Conservation (phyloP, 1,139 yeast species). For the Blastobotrys arbuscula region DNA sequence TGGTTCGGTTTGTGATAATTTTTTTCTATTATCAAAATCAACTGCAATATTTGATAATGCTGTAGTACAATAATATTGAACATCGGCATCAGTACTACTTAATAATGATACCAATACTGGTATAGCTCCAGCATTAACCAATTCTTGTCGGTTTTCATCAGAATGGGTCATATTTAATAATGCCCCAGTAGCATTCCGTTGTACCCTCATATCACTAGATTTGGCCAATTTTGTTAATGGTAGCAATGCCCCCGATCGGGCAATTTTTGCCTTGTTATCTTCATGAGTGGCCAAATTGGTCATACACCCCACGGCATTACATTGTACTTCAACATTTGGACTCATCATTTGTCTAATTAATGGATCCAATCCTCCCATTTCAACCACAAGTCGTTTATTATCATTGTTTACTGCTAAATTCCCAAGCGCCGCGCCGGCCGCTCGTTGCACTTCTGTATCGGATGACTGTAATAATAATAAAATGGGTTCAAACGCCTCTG, state of each 20-base stretch:
- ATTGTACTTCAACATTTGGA: conserved; percentile 94
- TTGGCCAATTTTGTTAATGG: conserved; percentile 93
- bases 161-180: conserved; percentile 96
- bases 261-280: conserved; percentile 91
- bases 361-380: conserved; percentile 97
- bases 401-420: conserved; percentile 95
- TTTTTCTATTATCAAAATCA: conserved; percentile 84
- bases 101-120: conserved; percentile 91
- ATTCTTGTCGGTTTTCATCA: conserved; percentile 91
- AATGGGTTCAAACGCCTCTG: conserved; percentile 91
- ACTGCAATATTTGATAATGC: conserved; percentile 96
- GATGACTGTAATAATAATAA: conserved; percentile 77
- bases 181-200: conserved; percentile 98
- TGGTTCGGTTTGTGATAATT: conserved; percentile 90
- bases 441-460: conserved; percentile 94
- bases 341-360: conserved; percentile 96
- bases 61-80: conserved; percentile 96
- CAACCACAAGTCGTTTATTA: conserved; percentile 86
- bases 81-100: conserved; percentile 88
- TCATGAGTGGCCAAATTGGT: conserved; percentile 98
- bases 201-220: conserved; percentile 91
- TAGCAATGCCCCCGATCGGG: conserved; percentile 92
- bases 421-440: conserved; percentile 98
- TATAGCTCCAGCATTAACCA: conserved; percentile 96
- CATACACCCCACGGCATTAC: conserved; percentile 98